Percentiles rank a stretch among this genome's conserved stretches.
phyloP scores from a whole-genome alignment of 2,329 filamentous ascomycete genomes.

The Diplodia scrobiculata region DNA sequence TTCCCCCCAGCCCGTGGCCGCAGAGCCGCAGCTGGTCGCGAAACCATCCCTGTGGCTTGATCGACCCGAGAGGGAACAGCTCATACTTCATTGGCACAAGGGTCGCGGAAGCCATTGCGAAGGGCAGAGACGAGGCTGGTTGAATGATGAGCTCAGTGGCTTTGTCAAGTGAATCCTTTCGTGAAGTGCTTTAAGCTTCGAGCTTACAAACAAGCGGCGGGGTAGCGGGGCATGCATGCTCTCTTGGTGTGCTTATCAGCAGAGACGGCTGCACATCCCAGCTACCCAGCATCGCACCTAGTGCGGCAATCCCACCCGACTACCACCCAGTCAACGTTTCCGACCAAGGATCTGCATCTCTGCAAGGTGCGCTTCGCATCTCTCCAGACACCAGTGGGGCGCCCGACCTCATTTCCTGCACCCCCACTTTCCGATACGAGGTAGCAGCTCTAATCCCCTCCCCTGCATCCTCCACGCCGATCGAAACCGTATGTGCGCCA shows the following conservation, averaged over 20 bases:
- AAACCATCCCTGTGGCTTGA: slow-evolving; percentile 56
- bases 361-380: not conserved
- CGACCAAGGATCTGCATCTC: not conserved
- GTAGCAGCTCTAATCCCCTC: too few species aligned
- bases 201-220: not conserved
- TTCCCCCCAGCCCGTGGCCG: slow-evolving; percentile 56
- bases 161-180: too few species aligned
- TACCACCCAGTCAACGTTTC: not conserved
- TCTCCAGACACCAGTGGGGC: not conserved
- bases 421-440: not conserved
- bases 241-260: not conserved
- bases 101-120: not conserved
- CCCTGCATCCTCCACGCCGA: too few species aligned
- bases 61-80: slow-evolving; percentile 40
- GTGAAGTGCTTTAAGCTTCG: too few species aligned
- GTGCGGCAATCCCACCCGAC: not conserved
- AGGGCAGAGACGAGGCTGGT: not conserved
- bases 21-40: slow-evolving; percentile 53
- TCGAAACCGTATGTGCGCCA: too few species aligned
- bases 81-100: slow-evolving; percentile 44
- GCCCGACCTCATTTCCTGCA: not conserved
- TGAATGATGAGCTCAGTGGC: too few species aligned
- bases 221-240: not conserved
- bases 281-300: not conserved
- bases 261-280: not conserved